Evolutionary conservation across 1,139 yeast species (phyloP).

Genomic region (Blastobotrys persicus): DNA sequence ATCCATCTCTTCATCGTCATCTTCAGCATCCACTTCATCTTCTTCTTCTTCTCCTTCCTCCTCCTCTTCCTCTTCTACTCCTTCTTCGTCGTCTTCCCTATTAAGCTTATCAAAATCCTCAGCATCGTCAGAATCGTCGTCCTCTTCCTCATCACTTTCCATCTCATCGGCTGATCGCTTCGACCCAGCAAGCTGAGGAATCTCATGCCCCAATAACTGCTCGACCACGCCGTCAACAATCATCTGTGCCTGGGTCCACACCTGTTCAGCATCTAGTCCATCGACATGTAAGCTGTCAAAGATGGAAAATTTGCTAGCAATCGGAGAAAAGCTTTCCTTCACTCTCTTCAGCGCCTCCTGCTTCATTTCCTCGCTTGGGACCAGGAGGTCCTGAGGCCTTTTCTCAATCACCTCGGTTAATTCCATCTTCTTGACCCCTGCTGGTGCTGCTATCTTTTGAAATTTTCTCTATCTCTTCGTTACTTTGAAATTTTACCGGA

Average conservation of each 20-base stretch:
- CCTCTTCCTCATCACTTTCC: constrained; percentile 27
- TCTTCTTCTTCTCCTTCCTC: constrained; percentile 18
- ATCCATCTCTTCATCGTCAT: constrained; percentile 16
- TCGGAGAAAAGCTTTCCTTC: constrained; percentile 62
- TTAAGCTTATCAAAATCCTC: constrained; percentile 16
- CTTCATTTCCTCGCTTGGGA: constrained; percentile 29
- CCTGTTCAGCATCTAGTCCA: constrained; percentile 87
- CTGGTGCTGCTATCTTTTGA: not conserved
- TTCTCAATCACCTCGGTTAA: constrained; percentile 21
- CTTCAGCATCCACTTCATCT: constrained; percentile 19
- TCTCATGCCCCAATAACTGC: constrained; percentile 43
- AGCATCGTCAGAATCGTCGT: constrained; percentile 20
- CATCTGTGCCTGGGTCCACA: constrained; percentile 90
- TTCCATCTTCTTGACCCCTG: not conserved
- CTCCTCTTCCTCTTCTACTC: constrained; percentile 17
- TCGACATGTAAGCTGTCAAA: constrained; percentile 80
- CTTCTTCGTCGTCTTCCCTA: constrained; percentile 21
- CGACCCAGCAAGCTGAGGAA: constrained; percentile 21
- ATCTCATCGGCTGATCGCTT: constrained; percentile 21
- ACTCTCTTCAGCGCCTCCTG: constrained; percentile 42
- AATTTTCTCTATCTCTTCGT: not conserved
- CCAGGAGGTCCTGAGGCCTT: constrained; percentile 33
- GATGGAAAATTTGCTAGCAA: constrained; percentile 60
- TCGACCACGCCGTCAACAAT: constrained; percentile 71
- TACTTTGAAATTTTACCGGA: not conserved